Base-by-base conservation (phyloP, 345 rosid genomes). In the Eucalyptus curtisii region DNA sequence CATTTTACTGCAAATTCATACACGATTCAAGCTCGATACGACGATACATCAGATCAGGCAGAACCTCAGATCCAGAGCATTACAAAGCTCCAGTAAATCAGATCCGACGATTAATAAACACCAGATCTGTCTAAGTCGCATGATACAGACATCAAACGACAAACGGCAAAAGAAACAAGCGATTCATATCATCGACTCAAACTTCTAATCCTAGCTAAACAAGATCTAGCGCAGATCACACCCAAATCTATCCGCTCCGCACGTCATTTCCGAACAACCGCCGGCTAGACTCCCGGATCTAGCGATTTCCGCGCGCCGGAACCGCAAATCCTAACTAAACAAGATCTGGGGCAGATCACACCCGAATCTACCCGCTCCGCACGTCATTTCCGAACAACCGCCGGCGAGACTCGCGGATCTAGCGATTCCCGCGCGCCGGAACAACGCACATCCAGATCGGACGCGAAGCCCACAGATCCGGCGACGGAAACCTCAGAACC, bases 161-260 rank as follows among this genome's bases (percentile, higher is more conserved):
- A n/a, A 66, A 14, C 6, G 11, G 33, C 11, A 15, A 31, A n/a
- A 64, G 19, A 16, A 31, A 66, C 20, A 31, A 15, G 19, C 6
- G 22, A 66, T 66, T n/a, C 33, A 33, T 7, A 7, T n/a, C 40
- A 16, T 15, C 79, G 1, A 31, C 10, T 66, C 79, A 19, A 52
- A 20, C 57, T 17, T 17, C 80, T 9, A 33, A 68, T 31, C 80
- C 24, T 1, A 4, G 1, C 24, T 31, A 33, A 17, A 33, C 80
- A 17, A 33, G 81, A 71, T 37, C 45, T 5, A 9, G 45, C 25
- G 14, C 27, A 19, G 14, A 71, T 10, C 76, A 30, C 76, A 13
- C 0, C 45, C 25, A 10, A 20, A 71, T 7, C 81, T 0, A 19
- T 1, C 81, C 81, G 40, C 45, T 33, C 11, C 40, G 7, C 44